Conservation (phyloP, 257 asterid genomes). For the Gynochthodes officinalis region DNA sequence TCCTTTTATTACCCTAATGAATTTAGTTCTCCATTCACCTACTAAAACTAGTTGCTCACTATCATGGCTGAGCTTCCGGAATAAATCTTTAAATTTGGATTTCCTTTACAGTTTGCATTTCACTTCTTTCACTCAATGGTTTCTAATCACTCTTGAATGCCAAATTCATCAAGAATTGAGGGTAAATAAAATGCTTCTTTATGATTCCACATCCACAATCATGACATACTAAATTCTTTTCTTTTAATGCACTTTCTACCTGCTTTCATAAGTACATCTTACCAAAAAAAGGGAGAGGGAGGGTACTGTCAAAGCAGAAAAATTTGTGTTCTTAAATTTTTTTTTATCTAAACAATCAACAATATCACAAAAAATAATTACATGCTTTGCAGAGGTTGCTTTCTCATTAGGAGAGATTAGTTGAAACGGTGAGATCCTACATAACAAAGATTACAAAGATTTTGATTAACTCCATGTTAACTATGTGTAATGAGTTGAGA, state of each 20-base stretch:
- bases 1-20: not conserved
- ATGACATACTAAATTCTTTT: not conserved
- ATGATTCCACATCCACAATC: not conserved
- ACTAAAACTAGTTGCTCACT: not conserved
- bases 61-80: not conserved
- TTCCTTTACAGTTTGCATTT: not conserved
- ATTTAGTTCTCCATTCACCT: not conserved
- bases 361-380: not conserved
- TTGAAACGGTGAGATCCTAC: not conserved
- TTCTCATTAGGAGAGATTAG: not conserved
- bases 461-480: constrained; percentile 5
- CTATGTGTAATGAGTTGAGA: not conserved
- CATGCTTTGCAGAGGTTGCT: not conserved
- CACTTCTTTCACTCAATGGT: not conserved
- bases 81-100: not conserved
- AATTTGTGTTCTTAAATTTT: too few relatives aligned
- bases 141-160: constrained; percentile 2
- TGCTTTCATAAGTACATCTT: not conserved
- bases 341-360: not conserved
- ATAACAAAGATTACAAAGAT: too few relatives aligned
- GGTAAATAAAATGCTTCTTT: not conserved
- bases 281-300: too few relatives aligned
- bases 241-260: not conserved
- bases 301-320: too few relatives aligned
- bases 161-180: not conserved